Evolutionary conservation across 2,329 filamentous ascomycete genomes (phyloP), one percentile per base, ranked within the genome.

Genomic region (Neoascochyta sp.): DNA sequence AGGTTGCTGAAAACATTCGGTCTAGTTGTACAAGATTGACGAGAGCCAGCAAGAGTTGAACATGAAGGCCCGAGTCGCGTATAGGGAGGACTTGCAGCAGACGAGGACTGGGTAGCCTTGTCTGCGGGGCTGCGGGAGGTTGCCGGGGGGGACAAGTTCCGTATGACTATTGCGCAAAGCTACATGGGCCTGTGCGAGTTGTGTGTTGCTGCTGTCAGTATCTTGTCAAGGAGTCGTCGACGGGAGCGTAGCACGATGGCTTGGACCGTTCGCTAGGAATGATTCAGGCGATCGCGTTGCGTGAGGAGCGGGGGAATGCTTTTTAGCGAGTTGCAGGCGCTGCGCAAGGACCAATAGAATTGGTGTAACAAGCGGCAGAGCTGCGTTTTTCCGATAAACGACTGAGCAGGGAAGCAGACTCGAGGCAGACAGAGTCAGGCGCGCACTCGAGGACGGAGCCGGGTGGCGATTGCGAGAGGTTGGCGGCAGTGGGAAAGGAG

Each of bases 1-100:
- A 50, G 20, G 53, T 30, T 22, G 52, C 55, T 13, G 58, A 55
- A 47, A 50, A 57, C 59, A 64, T 64, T 46, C 50, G 54, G 45
- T 36, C 55, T 40, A 36, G 32, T 32, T 26, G 29, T 38, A 21
- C 26, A 21, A 30, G 14, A 35, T 33, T 26, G 34, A 43, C 29
- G 41, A 39, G 36, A 37, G 39, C 44, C n/a, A n/a, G n/a, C n/a
- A n/a, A n/a, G n/a, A n/a, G n/a, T n/a, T n/a, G n/a, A n/a, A n/a
- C n/a, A n/a, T n/a, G n/a, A n/a, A n/a, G n/a, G n/a, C n/a, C n/a
- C n/a, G n/a, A n/a, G n/a, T n/a, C n/a, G n/a, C n/a, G n/a, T n/a
- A n/a, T n/a, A n/a, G n/a, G n/a, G n/a, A n/a, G n/a, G n/a, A n/a
- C n/a, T n/a, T n/a, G n/a, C n/a, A n/a, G n/a, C n/a, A n/a, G n/a